These are phyloP conservation scores for Penicillium sp. DNA, from an alignment of 2,329 filamentous ascomycete species.

Conservation along the genomic window DNA sequence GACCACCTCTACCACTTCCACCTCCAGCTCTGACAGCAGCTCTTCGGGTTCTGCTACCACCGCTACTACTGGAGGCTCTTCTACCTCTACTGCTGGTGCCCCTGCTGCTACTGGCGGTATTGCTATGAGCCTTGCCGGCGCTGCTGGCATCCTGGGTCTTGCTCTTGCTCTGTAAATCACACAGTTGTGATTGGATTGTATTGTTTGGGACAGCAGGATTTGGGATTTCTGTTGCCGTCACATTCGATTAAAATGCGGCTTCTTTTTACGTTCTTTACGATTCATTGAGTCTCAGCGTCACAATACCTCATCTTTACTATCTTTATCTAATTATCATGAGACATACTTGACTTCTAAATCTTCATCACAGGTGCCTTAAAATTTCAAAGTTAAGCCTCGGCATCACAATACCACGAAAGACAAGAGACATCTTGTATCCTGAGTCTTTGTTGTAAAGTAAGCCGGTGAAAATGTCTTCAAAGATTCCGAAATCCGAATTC, in stretches of 20 bases:
- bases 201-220: not conserved
- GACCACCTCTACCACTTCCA: constrained; percentile 1
- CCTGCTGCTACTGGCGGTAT: constrained; percentile 16
- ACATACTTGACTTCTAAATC: not conserved
- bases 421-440: too few relatives aligned
- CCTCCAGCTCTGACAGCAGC: constrained; percentile 2
- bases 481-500: too few relatives aligned
- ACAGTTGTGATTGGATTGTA: not conserved
- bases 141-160: constrained; percentile 18
- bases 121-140: constrained; percentile 16
- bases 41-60: not conserved
- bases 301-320: not conserved
- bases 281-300: not conserved
- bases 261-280: not conserved
- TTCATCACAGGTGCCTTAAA: not conserved
- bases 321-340: not conserved
- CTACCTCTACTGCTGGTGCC: constrained; percentile 9
- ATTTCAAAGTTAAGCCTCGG: not conserved
- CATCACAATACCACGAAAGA: too few relatives aligned
- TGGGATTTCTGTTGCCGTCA: not conserved
- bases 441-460: not conserved
- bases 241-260: not conserved
- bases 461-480: too few relatives aligned
- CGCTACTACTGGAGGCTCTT: not conserved
- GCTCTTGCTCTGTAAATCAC: constrained; percentile 15